Percentiles rank a stretch among this genome's conserved stretches.
phyloP scores from a whole-genome alignment of 1,284 basidiomycete genomes.

The Apiotrichum sp. region DNA sequence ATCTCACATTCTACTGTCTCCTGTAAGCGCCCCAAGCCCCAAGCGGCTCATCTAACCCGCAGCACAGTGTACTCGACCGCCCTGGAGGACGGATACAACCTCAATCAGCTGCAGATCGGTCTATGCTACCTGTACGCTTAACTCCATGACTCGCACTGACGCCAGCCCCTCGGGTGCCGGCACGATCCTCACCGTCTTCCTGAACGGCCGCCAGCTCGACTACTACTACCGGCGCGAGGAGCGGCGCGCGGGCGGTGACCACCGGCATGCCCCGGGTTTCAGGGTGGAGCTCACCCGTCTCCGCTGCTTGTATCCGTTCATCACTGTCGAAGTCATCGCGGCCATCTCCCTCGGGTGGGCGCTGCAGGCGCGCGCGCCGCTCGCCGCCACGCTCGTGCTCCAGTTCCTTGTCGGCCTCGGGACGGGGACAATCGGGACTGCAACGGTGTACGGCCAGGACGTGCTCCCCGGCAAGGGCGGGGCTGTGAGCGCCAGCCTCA shows the following conservation, averaged over 20 bases:
- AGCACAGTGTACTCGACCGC: conserved; percentile 41
- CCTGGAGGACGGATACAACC: conserved; percentile 35
- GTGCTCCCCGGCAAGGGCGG: conserved; percentile 39
- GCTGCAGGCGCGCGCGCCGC: conserved; percentile 28
- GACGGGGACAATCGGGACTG: conserved; percentile 26
- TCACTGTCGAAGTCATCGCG: conserved; percentile 20
- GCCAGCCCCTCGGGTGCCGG: conserved; percentile 39
- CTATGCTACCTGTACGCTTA: conserved; percentile 42
- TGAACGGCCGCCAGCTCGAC: conserved; percentile 42
- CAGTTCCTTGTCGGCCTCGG: conserved; percentile 39
- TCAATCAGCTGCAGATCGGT: conserved; percentile 44
- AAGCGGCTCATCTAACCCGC: neutral
- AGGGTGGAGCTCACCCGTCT: conserved; percentile 34
- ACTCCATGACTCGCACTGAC: neutral
- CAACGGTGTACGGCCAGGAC: conserved; percentile 43
- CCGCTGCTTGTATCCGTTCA: conserved; percentile 29
- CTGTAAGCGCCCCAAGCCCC: neutral
- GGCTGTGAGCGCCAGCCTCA: conserved; percentile 43
- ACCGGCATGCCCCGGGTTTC: conserved; percentile 33
- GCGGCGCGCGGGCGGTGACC: conserved; percentile 37
- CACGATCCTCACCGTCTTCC: conserved; percentile 25
- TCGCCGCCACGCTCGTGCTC: conserved; percentile 31
- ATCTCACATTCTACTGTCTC: conserved; percentile 41
- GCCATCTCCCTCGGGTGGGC: conserved; percentile 36
- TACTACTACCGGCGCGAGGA: conserved; percentile 37